phyloP scores from a whole-genome alignment of 148 eudicot genomes.

The Fagopyrum tataricum region DNA sequence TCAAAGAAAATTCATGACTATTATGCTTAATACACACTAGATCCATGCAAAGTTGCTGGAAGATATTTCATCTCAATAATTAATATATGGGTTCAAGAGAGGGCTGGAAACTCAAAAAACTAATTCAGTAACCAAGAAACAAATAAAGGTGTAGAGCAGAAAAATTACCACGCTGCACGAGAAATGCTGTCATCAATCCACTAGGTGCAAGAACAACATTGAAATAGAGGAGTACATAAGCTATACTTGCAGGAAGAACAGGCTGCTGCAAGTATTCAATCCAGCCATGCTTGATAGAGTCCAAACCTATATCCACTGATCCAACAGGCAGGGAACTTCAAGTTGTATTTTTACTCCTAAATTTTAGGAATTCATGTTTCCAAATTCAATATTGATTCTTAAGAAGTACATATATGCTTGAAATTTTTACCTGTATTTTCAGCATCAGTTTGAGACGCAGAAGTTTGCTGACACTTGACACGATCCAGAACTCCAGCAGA shows the following conservation, averaged over 20 bases:
- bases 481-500: slow-evolving; percentile 89
- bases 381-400: neutral
- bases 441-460: slow-evolving; percentile 25
- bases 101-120: no score
- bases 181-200: slow-evolving; percentile 90
- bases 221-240: slow-evolving; percentile 83
- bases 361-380: neutral
- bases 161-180: slow-evolving; percentile 76
- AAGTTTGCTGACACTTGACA: slow-evolving; percentile 46
- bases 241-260: slow-evolving; percentile 96
- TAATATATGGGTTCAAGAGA: neutral
- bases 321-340: neutral
- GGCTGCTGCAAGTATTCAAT: slow-evolving; percentile 83
- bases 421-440: slow-evolving; percentile 46
- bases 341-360: neutral
- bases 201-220: slow-evolving; percentile 93
- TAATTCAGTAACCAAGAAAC: neutral
- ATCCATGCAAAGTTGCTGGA: no score
- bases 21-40: neutral
- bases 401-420: neutral
- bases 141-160: neutral
- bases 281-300: slow-evolving; percentile 83
- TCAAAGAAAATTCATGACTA: neutral
- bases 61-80: neutral
- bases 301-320: slow-evolving; percentile 48